These are phyloP conservation scores for Geopyxis carbonaria DNA, from an alignment of 495 filamentous ascomycete species.

Conservation along the genomic window DNA sequence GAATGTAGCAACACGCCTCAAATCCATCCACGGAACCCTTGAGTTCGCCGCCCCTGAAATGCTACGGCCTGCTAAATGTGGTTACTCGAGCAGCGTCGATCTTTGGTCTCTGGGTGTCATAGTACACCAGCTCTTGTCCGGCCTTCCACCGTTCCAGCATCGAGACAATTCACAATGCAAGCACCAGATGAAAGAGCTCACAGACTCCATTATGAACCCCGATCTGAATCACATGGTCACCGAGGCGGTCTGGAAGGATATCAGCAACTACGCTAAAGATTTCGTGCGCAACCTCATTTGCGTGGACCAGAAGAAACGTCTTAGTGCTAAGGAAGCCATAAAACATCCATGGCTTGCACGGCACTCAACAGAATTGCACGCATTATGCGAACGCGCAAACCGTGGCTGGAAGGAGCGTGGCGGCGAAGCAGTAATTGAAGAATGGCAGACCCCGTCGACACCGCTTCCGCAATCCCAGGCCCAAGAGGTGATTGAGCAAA, in stretches of 20 bases:
- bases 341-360: slow-evolving; percentile 42
- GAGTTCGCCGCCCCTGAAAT: slow-evolving; percentile 49
- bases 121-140: slow-evolving; percentile 33
- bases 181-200: no score
- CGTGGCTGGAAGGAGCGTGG: no score
- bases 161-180: no score
- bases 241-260: slow-evolving; percentile 25
- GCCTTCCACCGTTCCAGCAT: not conserved
- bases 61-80: slow-evolving; percentile 14
- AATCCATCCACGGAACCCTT: slow-evolving; percentile 40
- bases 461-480: no score
- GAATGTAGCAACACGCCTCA: slow-evolving; percentile 7
- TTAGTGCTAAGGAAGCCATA: slow-evolving; percentile 39
- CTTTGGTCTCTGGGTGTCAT: slow-evolving; percentile 48
- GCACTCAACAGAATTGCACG: slow-evolving; percentile 30
- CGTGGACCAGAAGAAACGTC: slow-evolving; percentile 33
- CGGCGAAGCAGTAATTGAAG: no score
- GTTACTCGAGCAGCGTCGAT: slow-evolving; percentile 47
- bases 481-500: no score
- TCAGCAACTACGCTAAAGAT: slow-evolving; percentile 32
- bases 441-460: no score
- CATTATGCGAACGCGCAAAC: slow-evolving; percentile 33
- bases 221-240: not conserved
- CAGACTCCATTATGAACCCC: no score
- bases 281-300: slow-evolving; percentile 38